Base-by-base conservation (phyloP, 495 filamentous ascomycete genomes). In the Podospora didyma region DNA sequence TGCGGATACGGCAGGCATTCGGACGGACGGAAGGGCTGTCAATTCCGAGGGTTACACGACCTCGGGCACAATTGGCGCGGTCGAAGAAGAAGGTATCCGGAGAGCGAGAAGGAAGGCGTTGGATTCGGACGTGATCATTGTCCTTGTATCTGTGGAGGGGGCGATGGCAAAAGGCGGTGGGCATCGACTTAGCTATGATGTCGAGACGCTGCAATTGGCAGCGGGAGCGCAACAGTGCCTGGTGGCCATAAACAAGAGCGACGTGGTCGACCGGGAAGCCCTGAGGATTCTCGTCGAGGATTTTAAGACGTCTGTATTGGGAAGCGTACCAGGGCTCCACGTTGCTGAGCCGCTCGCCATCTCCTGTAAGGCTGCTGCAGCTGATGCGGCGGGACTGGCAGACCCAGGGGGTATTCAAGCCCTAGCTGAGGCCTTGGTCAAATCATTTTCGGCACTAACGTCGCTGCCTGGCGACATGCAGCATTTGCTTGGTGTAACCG, bases 21-120 rank as follows among this genome's bases (percentile, higher is more conserved):
- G 82, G 46, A 71, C 72, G 45, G 46, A 51, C 26, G 9, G 9
- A 9, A 9, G 9, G 26, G 9, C 11, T 53, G 52, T 34, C 23
- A 54, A 52, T 34, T 23, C 62, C 42, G 56, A 65, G 28, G n/a
- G 16, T 12, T 17, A n/a, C 24, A 16, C 22, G 24, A 4, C 46
- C 6, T 28, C 35, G 16, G 14, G 34, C 21, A 20, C 57, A 46
- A 81, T 94, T 61, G 89, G 94, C 1, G 82, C 79, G 16, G 77
- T 98, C 7, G 94, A 98, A 62, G 72, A 85, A 60, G 95, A 99
- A 65, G 94, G 94, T 1, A 99, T 99, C 66, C 83, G 87, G 26
- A 76, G 94, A 37, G 95, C 94, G 1, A 89, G 86, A 66, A 82
- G 83, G 44, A 85, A 92, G 54, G 95, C 92, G 3, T 66, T 84